Conservation (phyloP, 495 filamentous ascomycete species). For the Trichoderma gamsii region DNA sequence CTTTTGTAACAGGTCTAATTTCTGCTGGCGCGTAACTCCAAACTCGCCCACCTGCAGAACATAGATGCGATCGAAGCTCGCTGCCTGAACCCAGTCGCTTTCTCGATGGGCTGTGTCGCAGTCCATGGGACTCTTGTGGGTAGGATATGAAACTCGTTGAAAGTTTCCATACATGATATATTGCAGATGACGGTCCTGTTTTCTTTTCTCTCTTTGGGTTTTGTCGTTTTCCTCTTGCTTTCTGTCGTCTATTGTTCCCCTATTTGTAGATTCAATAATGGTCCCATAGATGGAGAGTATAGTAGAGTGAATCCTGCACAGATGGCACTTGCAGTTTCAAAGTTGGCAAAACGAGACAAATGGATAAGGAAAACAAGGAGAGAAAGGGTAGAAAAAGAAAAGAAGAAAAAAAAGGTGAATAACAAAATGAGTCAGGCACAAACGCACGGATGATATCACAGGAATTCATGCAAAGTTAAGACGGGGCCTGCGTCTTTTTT, state of each 20-base stretch:
- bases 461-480: conserved; percentile 2
- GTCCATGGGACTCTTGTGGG: conserved; percentile 10
- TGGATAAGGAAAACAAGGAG: not conserved
- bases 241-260: too few relatives aligned
- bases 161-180: conserved; percentile 3
- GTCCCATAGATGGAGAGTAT: not conserved
- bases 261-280: not conserved
- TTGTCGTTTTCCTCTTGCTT: not conserved
- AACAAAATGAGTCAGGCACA: not conserved
- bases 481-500: conserved; percentile 11
- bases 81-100: not conserved
- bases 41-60: conserved; percentile 1
- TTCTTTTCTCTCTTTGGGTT: not conserved
- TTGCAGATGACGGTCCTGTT: not conserved
- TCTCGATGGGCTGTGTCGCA: conserved; percentile 3
- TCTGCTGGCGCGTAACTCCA: conserved; percentile 8
- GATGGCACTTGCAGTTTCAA: not conserved
- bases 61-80: not conserved
- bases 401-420: not conserved
- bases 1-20: not conserved
- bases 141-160: not conserved
- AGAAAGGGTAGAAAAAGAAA: not conserved
- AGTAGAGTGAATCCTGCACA: not conserved
- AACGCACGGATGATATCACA: not conserved
- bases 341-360: not conserved